These are phyloP conservation scores for Nannochloropsis oceanica DNA, from an alignment of 108 stramenopile species.

Conservation along the genomic window DNA sequence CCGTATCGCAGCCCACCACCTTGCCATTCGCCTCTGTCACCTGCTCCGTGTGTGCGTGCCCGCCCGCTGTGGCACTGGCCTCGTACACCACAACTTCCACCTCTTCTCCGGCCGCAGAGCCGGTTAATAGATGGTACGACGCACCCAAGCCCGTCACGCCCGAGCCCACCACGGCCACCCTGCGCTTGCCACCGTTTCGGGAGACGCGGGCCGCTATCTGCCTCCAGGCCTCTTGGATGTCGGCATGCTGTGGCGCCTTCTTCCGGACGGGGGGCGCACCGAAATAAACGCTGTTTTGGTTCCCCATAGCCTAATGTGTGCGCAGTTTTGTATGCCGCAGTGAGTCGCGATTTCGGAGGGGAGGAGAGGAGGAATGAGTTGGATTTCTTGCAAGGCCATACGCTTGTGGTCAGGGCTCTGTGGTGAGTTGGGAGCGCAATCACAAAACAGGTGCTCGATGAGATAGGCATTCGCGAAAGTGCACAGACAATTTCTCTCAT, in stretches of 20 bases:
- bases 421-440: too few relatives aligned
- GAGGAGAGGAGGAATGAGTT: too few relatives aligned
- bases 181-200: background rate
- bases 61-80: conserved; percentile 53
- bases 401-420: too few relatives aligned
- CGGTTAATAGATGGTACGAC: background rate
- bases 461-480: too few relatives aligned
- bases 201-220: background rate
- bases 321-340: too few relatives aligned
- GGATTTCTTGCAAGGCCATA: too few relatives aligned
- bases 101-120: conserved; percentile 26
- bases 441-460: too few relatives aligned
- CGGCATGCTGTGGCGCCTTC: background rate
- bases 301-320: background rate
- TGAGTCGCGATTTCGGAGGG: too few relatives aligned
- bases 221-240: background rate
- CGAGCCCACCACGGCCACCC: conserved; percentile 37
- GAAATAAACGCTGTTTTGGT: background rate
- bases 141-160: conserved; percentile 39
- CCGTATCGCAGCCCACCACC: conserved; percentile 47
- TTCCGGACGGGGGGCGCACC: background rate
- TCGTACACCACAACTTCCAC: conserved; percentile 67
- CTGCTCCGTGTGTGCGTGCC: conserved; percentile 64
- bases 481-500: too few relatives aligned
- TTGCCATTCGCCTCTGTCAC: conserved; percentile 31